Conservation (phyloP, 768 basidiomycete genomes). For the Boletus rex-veris region DNA sequence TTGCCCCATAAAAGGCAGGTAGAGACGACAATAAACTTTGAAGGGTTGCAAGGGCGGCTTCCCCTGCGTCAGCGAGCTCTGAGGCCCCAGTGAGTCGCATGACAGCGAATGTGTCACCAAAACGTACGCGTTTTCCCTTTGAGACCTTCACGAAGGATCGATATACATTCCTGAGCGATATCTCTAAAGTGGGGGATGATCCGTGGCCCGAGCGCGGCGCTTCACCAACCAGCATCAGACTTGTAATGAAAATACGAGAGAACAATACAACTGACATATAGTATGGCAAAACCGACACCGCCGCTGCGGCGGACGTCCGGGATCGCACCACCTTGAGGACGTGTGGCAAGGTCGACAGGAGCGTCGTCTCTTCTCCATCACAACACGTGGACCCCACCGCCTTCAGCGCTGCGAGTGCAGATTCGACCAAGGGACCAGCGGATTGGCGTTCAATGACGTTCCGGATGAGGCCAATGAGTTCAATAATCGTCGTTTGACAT, state of each 20-base stretch:
- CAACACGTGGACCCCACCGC: constrained; percentile 56
- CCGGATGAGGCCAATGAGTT: constrained; percentile 51
- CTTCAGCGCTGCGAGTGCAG: constrained; percentile 59
- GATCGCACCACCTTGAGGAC: constrained; percentile 49
- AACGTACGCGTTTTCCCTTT: constrained; percentile 33
- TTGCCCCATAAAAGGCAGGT: constrained; percentile 75
- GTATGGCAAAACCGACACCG: constrained; percentile 53
- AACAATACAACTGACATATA: constrained; percentile 47
- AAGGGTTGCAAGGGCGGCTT: constrained; percentile 48
- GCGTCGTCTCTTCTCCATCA: constrained; percentile 60
- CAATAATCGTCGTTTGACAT: constrained; percentile 46
- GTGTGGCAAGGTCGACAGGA: constrained; percentile 58
- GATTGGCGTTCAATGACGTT: constrained; percentile 43
- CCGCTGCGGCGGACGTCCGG: constrained; percentile 36
- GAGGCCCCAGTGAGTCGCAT: neutral
- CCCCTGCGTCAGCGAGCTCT: constrained; percentile 34
- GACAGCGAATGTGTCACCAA: neutral
- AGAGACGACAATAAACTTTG: constrained; percentile 68
- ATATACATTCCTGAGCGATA: constrained; percentile 57
- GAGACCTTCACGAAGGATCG: constrained; percentile 42
- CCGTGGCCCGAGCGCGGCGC: constrained; percentile 77
- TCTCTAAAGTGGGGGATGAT: constrained; percentile 82
- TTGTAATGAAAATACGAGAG: neutral
- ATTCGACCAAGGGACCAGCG: constrained; percentile 37
- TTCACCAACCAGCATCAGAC: constrained; percentile 30